Conservation (phyloP, 768 basidiomycete genomes). For the Lentinula detonsa region DNA sequence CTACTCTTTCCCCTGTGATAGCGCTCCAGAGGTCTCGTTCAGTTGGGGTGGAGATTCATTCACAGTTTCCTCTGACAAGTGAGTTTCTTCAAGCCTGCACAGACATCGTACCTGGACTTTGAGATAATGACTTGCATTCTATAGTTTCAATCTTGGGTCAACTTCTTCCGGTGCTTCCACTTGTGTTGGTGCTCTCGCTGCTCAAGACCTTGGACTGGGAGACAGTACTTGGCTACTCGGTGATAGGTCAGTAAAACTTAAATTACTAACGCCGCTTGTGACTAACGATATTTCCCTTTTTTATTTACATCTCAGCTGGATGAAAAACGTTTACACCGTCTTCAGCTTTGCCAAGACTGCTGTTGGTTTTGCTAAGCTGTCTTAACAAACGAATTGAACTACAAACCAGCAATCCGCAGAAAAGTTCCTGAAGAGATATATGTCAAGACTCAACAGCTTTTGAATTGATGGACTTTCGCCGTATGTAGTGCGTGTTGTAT, state of each 20-base stretch:
- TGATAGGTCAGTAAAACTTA: conserved; percentile 11
- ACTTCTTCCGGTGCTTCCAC: conserved; percentile 20
- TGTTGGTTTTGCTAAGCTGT: conserved; percentile 26
- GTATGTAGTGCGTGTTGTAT: too few relatives aligned
- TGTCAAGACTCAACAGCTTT: too few relatives aligned
- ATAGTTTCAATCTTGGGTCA: conserved; percentile 37
- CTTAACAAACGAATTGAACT: background rate
- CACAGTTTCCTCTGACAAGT: conserved; percentile 35
- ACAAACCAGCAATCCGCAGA: too few relatives aligned
- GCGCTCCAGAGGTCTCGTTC: conserved; percentile 23
- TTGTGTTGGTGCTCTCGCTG: conserved; percentile 32
- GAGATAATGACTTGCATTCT: background rate
- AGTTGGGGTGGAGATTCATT: conserved; percentile 30
- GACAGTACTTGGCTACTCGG: conserved; percentile 29
- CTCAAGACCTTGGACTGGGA: conserved; percentile 16
- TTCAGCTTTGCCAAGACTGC: conserved; percentile 27
- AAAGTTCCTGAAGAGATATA: too few relatives aligned
- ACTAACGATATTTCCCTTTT: background rate
- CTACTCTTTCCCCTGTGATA: conserved; percentile 25
- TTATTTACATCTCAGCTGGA: conserved; percentile 15
- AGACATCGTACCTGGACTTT: background rate
- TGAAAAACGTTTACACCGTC: conserved; percentile 33
- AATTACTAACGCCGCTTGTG: background rate
- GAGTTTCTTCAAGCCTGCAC: background rate
- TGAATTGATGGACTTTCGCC: too few relatives aligned